These are phyloP conservation scores for Hordeum vulgare DNA, from an alignment of 176 grass and related monocot genomes.

Conservation along the genomic window MorexV3_pseudomolecules_assembly NC_058524.1:29887348-29887847, in stretches of 20 bases:
- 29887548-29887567: not conserved
- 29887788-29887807: not conserved
- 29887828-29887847: not conserved
- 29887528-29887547: not conserved
- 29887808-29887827: not conserved
- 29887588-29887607: not conserved
- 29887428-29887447: not conserved
- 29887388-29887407: slow-evolving; percentile 40
- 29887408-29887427: not conserved
- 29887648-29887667: not conserved
- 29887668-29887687: not conserved
- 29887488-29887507: not conserved
- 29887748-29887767: too few relatives aligned
- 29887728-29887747: too few relatives aligned
- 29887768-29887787: not conserved
- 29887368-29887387: slow-evolving; percentile 90
- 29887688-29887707: not conserved
- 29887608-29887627: not conserved
- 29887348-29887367: slow-evolving; percentile 90
- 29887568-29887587: not conserved
- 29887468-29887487: not conserved
- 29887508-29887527: not conserved
- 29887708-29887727: too few relatives aligned
- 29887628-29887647: not conserved
- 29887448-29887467: not conserved